Conservation (phyloP, 2,329 filamentous ascomycete genomes). For the Trichoderma sp. region DNA sequence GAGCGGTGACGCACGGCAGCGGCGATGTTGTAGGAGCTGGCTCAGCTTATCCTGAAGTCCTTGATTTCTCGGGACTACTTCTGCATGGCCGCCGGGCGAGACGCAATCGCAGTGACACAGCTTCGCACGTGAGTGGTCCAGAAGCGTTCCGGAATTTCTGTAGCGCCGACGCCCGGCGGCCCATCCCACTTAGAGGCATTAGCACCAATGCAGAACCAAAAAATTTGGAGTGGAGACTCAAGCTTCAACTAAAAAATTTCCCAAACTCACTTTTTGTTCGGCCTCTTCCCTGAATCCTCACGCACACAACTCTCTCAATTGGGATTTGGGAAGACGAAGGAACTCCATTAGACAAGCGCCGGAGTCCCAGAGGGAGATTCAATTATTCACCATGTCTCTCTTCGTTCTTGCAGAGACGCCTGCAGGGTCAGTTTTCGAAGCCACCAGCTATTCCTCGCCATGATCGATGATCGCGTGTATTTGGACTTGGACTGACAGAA, state of each 20-base stretch:
- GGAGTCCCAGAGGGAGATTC: conserved; percentile 39
- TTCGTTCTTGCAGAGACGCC: conserved; percentile 94
- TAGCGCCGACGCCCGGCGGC: conserved; percentile 35
- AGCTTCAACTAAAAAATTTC: conserved; percentile 51
- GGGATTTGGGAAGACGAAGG: conserved; percentile 44
- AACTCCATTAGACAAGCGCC: conserved; percentile 40
- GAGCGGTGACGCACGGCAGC: background rate
- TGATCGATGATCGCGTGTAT: conserved; percentile 8
- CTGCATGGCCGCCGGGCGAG: conserved; percentile 23
- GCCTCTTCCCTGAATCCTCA: conserved; percentile 42
- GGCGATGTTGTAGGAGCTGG: conserved; percentile 9
- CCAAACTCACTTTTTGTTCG: conserved; percentile 38
- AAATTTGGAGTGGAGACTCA: conserved; percentile 45
- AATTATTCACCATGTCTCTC: conserved; percentile 70
- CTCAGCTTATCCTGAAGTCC: background rate
- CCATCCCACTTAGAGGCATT: conserved; percentile 38
- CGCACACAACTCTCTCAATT: conserved; percentile 43
- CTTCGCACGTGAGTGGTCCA: conserved; percentile 33
- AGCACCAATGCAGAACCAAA: conserved; percentile 46
- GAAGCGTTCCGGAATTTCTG: conserved; percentile 34
- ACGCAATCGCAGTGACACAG: conserved; percentile 26
- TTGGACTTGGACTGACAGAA: conserved; percentile 38
- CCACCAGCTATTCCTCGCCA: background rate
- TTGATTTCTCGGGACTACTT: conserved; percentile 16
- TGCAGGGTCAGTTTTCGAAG: conserved; percentile 64